Evolutionary conservation across 2,329 filamentous ascomycete genomes (phyloP), one percentile per base, ranked within the genome.

Genomic region (Albophoma yamanashiensis): DNA sequence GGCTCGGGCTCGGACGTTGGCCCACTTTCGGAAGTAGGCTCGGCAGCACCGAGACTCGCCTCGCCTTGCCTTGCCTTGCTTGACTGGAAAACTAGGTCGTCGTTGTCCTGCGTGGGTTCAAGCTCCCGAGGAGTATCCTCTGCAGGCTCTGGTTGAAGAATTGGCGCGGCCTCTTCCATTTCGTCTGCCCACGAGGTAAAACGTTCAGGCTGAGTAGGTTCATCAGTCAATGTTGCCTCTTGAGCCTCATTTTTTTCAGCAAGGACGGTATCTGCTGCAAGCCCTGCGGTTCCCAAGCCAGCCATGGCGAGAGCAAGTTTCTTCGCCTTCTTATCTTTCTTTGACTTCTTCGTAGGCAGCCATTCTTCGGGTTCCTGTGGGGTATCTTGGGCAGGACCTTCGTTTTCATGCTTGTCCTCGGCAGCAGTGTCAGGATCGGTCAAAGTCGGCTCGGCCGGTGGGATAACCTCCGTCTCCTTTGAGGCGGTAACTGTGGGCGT

Each of bases 241-340:
- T 25, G 27, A 6, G 60, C 14, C 43, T 62, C 56, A 17, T 62
- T 62, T 14, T 25, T 53, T 31, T 25, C 55, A 6, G 25, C 15
- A 14, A 14, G 4, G 11, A 34, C 39, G 20, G 56, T 17, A 27
- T 58, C 43, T 2, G 38, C 45, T n/a, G n/a, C 34, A 27, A 57
- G n/a, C 8, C 55, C 38, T 20, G 59, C 39, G n/a, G 61, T 59
- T 31, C 60, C 57, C 20, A 57, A 34, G 7, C 59, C 55, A 22
- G 63, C 64, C 14, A 59, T 57, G 59, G 64, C 59, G 14, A 62
- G 62, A 25, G 67, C 69, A 45, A 70, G 63, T 55, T 71, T 73
- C 64, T 73, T 71, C 12, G 68, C 68, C 62, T 73, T 72, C 64
- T 72, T 74, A 52, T 75, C 68, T 59, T 74, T 71, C 61, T 70